These are phyloP conservation scores for Trichoderma aggressivum DNA, from an alignment of 2,329 filamentous ascomycete genomes.

Conservation along the genomic window DNA sequence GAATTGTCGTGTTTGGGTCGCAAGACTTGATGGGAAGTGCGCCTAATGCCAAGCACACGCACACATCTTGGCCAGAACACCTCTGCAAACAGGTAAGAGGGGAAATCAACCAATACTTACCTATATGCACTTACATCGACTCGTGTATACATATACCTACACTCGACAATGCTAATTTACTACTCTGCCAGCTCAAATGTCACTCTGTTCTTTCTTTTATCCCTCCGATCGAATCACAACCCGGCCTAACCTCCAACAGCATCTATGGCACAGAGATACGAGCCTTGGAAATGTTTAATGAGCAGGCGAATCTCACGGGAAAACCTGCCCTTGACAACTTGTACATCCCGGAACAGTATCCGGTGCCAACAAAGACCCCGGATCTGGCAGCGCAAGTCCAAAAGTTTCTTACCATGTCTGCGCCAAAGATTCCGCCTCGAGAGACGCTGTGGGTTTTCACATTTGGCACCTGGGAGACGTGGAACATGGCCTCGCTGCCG, in stretches of 20 bases:
- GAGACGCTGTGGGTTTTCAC: conserved; percentile 53
- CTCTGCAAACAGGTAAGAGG: conserved; percentile 46
- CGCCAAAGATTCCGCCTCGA: conserved; percentile 33
- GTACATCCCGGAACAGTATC: conserved; percentile 43
- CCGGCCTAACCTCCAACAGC: conserved; percentile 49
- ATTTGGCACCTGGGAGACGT: conserved; percentile 55
- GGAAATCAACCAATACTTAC: background rate
- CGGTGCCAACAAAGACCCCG: conserved; percentile 35
- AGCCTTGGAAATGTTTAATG: conserved; percentile 36
- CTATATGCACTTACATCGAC: background rate
- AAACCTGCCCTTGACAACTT: conserved; percentile 42
- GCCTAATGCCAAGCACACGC: conserved; percentile 24
- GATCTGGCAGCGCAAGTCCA: conserved; percentile 46
- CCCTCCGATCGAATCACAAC: conserved; percentile 44
- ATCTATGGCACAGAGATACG: conserved; percentile 45
- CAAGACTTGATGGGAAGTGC: conserved; percentile 46
- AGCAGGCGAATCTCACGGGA: conserved; percentile 30
- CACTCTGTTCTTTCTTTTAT: conserved; percentile 45
- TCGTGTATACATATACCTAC: background rate
- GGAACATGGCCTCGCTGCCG: conserved; percentile 49
- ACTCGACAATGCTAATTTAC: background rate
- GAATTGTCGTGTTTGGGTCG: conserved; percentile 51
- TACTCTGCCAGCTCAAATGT: conserved; percentile 42
- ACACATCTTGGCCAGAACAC: conserved; percentile 45
- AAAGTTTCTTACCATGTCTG: conserved; percentile 42